These are phyloP conservation scores for Heritiera littoralis DNA, from an alignment of 345 rosid species.

Conservation along the genomic window DNA sequence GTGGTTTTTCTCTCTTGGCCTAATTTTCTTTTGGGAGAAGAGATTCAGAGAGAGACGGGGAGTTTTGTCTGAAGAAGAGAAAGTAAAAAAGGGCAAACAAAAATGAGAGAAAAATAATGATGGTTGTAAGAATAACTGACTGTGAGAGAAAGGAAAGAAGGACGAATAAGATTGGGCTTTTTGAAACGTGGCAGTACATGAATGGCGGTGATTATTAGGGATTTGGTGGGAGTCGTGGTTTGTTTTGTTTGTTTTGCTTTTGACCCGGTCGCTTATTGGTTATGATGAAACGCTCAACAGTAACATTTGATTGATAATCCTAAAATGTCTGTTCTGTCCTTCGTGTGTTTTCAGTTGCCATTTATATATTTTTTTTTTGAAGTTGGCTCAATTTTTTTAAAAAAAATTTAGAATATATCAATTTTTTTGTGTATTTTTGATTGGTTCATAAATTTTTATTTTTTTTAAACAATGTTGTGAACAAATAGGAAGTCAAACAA, in stretches of 20 bases:
- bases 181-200: not conserved
- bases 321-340: not conserved
- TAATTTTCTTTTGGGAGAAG: not conserved
- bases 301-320: not conserved
- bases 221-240: not conserved
- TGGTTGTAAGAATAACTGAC: not conserved
- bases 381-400: no score
- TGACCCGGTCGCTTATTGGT: slow-evolving; percentile 1
- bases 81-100: not conserved
- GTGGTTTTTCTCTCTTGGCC: not conserved
- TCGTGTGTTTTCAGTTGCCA: not conserved
- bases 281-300: not conserved
- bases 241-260: not conserved
- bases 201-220: not conserved
- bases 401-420: no score
- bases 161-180: not conserved
- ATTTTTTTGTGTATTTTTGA: no score
- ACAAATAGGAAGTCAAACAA: no score
- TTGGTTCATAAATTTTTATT: no score
- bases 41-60: not conserved
- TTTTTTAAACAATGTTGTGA: no score
- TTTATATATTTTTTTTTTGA: not conserved
- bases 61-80: slow-evolving; percentile 3
- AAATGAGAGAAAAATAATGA: not conserved
- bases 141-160: not conserved